Evolutionary conservation across 345 rosid species (phyloP).

Genomic region (Citrus glauca): DNA sequence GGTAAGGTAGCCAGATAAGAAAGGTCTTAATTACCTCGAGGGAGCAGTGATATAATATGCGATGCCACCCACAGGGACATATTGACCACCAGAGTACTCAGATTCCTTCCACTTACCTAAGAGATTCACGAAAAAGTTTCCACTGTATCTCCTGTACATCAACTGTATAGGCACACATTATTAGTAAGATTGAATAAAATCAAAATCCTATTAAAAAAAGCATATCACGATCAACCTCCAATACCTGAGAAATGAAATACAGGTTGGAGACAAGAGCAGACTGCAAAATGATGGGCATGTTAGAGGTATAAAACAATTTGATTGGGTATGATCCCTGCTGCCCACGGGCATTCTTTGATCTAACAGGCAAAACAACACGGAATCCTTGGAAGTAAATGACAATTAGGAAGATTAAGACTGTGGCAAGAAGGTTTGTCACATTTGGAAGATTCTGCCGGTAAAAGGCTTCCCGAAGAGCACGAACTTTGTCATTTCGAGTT

Average conservation of each 20-base stretch:
- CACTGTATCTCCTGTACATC: conserved; percentile 74
- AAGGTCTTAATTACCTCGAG: conserved; percentile 43
- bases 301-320: conserved; percentile 85
- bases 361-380: conserved; percentile 85
- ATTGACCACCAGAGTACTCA: conserved; percentile 75
- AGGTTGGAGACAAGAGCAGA: conserved; percentile 82
- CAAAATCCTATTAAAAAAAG: not conserved
- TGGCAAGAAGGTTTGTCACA: conserved; percentile 81
- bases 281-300: conserved; percentile 88
- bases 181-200: not conserved
- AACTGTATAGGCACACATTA: conserved; percentile 38
- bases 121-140: conserved; percentile 74
- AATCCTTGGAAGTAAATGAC: conserved; percentile 94
- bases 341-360: conserved; percentile 92
- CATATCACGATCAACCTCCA: not conserved
- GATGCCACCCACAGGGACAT: conserved; percentile 71
- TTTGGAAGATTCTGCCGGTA: conserved; percentile 89
- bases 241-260: conserved; percentile 87
- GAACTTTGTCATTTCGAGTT: conserved; percentile 72
- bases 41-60: conserved; percentile 87
- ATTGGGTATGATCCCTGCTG: conserved; percentile 91
- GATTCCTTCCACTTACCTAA: conserved; percentile 89
- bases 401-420: conserved; percentile 72
- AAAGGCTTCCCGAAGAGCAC: conserved; percentile 79
- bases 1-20: not conserved